phyloP scores from a whole-genome alignment of 108 stramenopile species.

The Nitzschia sp. region DNA sequence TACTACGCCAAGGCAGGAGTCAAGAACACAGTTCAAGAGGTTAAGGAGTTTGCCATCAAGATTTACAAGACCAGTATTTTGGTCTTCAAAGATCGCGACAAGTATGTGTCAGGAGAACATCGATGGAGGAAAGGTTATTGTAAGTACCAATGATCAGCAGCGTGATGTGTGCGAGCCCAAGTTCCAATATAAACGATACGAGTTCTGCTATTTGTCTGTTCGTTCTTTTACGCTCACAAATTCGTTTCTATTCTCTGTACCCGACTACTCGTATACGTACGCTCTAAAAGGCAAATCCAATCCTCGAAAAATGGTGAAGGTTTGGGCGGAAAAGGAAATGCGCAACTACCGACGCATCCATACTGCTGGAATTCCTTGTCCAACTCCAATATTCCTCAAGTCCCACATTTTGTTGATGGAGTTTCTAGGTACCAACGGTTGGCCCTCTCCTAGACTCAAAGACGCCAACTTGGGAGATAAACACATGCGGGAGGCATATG shows the following conservation, averaged over 20 bases:
- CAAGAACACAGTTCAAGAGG: constrained; percentile 12
- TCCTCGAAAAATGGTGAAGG: constrained; percentile 99
- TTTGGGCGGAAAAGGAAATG: constrained; percentile 99
- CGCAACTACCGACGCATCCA: constrained; percentile 92
- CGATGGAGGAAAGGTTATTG: constrained; percentile 97
- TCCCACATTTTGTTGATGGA: constrained; percentile 97
- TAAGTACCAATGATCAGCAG: constrained; percentile 24
- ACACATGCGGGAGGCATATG: constrained; percentile 80
- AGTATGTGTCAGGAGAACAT: constrained; percentile 98
- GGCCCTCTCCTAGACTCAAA: constrained; percentile 94
- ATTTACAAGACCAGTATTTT: constrained; percentile 98
- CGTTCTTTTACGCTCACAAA: background rate
- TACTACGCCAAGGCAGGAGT: constrained; percentile 91
- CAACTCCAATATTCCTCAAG: constrained; percentile 88
- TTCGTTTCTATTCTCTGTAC: background rate
- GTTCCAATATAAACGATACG: too few species aligned
- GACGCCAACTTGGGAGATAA: constrained; percentile 78
- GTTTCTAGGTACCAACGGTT: constrained; percentile 92
- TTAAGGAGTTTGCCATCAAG: constrained; percentile 94
- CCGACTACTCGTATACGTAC: background rate
- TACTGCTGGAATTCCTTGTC: constrained; percentile 84
- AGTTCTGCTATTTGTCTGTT: background rate
- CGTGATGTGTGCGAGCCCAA: background rate
- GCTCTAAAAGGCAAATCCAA: constrained; percentile 72
- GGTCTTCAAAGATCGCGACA: constrained; percentile 98